phyloP scores from a whole-genome alignment of 2,329 filamentous ascomycete genomes.

The Cytospora mali region DNA sequence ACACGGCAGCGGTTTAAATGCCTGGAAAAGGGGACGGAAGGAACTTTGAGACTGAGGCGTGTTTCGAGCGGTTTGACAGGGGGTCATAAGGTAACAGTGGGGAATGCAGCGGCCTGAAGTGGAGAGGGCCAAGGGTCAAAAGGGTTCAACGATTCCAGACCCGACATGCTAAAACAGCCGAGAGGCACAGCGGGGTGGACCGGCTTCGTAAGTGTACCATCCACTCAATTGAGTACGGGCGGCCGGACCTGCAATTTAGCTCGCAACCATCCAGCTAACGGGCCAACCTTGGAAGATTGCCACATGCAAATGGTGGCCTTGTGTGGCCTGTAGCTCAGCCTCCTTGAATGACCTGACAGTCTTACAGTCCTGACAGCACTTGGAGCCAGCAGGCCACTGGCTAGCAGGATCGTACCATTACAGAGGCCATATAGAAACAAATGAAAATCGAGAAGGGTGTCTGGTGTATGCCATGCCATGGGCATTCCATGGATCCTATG shows the following conservation, averaged over 20 bases:
- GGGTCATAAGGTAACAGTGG: constrained; percentile 23
- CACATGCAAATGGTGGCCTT: constrained; percentile 18
- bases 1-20: neutral
- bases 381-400: constrained; percentile 4
- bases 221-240: constrained; percentile 1
- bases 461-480: neutral
- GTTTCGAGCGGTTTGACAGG: constrained; percentile 26
- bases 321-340: constrained; percentile 14
- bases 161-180: constrained; percentile 23
- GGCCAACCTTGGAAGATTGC: constrained; percentile 19
- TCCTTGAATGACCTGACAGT: constrained; percentile 16
- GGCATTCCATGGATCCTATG: constrained; percentile 13
- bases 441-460: no score
- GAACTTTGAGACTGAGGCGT: constrained; percentile 22
- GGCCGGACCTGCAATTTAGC: constrained; percentile 17
- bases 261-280: neutral
- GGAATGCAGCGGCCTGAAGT: constrained; percentile 18
- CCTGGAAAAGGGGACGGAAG: constrained; percentile 16
- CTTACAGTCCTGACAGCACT: neutral
- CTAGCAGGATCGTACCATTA: constrained; percentile 7
- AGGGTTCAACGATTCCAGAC: constrained; percentile 11
- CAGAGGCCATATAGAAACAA: neutral
- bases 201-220: constrained; percentile 4
- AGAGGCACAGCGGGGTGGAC: constrained; percentile 19
- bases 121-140: no score